Evolutionary conservation across 345 rosid species (phyloP), one percentile per base, ranked within the genome.

Genomic region (Erucastrum elatum): DNA sequence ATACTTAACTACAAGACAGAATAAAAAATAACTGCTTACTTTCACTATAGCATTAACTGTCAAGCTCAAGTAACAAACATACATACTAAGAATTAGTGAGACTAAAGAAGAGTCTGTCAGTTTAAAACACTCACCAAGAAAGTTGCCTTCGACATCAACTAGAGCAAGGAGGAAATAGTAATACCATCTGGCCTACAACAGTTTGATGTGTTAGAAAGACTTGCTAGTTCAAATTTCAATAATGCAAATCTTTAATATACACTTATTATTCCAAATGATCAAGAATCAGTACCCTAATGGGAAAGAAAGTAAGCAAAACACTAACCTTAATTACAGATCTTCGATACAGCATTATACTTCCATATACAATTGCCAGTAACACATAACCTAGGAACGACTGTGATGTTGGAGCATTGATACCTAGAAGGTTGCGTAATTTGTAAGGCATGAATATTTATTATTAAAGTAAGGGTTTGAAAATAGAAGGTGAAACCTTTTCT

Each of bases 331-430:
- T 77, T 8, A 86, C 41, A 46, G 86, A 70, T 80, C 72, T 79
- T 65, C 71, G 70, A 68, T 88, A 79, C 3, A 89, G 73, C 89
- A 85, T 75, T 55, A 81, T 17, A 67, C 87, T 66, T 79, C 94
- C 94, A 75, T 88, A 89, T 62, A 89, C 81, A 65, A 83, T 67
- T 25, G 88, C 87, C 53, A 89, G 71, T 6, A 84, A 60, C 8
- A 81, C 53, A 79, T 87, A 89, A 81, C 88, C 83, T 11, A 86
- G 75, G 58, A 87, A 84, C 5, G 91, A 77, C 77, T 89, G 91
- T 11, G 89, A 79, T 51, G 91, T 85, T n/a, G 91, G 90, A 8
- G 84, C 91, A 78, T 85, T 83, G 41, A 89, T 84, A 64, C 89
- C 94, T 87, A 74, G 16, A 71, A 17, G 11, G 9, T 63, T 66